phyloP scores from a whole-genome alignment of 1,284 basidiomycete genomes.

The Sphagnurus paluster region DNA sequence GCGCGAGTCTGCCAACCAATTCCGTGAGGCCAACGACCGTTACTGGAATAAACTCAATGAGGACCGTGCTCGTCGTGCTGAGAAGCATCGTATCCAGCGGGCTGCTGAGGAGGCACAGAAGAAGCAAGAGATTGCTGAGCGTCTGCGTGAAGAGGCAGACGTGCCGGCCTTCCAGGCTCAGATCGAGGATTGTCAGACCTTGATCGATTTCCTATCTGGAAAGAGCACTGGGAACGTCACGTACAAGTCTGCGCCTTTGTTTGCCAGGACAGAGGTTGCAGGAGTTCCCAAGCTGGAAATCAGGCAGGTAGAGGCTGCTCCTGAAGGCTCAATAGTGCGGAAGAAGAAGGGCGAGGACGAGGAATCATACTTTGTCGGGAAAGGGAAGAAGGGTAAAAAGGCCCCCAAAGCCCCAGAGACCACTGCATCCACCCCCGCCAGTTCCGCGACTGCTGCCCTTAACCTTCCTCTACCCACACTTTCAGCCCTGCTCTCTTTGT shows the following conservation, averaged over 20 bases:
- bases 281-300: slow-evolving; percentile 85
- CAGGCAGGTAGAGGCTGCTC: slow-evolving; percentile 77
- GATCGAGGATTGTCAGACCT: slow-evolving; percentile 95
- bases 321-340: slow-evolving; percentile 74
- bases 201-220: slow-evolving; percentile 89
- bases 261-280: slow-evolving; percentile 49
- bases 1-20: slow-evolving; percentile 70
- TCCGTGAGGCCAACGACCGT: slow-evolving; percentile 80
- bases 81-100: slow-evolving; percentile 79
- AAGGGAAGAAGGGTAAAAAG: slow-evolving; percentile 61
- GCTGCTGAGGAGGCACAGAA: slow-evolving; percentile 83
- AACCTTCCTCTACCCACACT: slow-evolving; percentile 88
- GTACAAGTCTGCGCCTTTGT: slow-evolving; percentile 42
- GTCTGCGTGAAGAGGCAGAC: slow-evolving; percentile 89
- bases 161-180: slow-evolving; percentile 89
- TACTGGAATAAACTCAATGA: slow-evolving; percentile 83
- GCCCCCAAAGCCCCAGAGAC: slow-evolving; percentile 33
- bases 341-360: slow-evolving; percentile 94
- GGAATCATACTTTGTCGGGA: slow-evolving; percentile 79
- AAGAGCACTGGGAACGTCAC: slow-evolving; percentile 62
- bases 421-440: slow-evolving; percentile 36
- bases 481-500: slow-evolving; percentile 83
- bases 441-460: slow-evolving; percentile 48
- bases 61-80: slow-evolving; percentile 82
- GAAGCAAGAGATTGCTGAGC: slow-evolving; percentile 79